Percentiles rank a stretch among this genome's conserved stretches.
These are phyloP conservation scores for Phytopythium litorale DNA, from an alignment of 352 stramenopile genomes.

Conservation along the genomic window DNA sequence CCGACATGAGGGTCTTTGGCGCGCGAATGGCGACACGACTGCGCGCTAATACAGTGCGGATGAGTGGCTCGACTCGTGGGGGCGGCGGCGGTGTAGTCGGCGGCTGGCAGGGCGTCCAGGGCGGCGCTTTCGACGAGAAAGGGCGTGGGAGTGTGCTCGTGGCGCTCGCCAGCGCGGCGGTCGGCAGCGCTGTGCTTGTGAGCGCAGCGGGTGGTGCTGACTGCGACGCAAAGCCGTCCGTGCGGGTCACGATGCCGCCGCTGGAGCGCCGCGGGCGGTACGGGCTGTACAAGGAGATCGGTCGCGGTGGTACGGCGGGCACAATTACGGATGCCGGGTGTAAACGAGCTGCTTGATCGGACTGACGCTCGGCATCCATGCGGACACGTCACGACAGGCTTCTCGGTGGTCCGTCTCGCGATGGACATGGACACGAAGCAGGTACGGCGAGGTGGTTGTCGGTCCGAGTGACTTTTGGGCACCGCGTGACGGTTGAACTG, in stretches of 20 bases:
- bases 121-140: neutral
- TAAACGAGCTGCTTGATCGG: neutral
- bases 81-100: neutral
- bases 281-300: slow-evolving; percentile 56
- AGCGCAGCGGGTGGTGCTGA: neutral
- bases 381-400: slow-evolving; percentile 25
- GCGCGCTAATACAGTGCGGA: neutral
- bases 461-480: too few relatives aligned
- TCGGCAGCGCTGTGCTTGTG: neutral
- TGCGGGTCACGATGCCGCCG: slow-evolving; percentile 1
- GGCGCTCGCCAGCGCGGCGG: neutral
- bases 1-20: neutral
- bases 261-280: slow-evolving; percentile 38
- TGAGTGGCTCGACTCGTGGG: neutral
- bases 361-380: slow-evolving; percentile 9
- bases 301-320: slow-evolving; percentile 37
- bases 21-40: neutral
- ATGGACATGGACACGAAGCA: slow-evolving; percentile 47
- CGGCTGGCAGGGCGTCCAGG: neutral
- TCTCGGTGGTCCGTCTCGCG: slow-evolving; percentile 63
- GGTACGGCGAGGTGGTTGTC: slow-evolving; percentile 11
- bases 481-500: too few relatives aligned
- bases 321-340: too few relatives aligned
- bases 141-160: neutral
- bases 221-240: neutral